Percentiles rank a stretch among this genome's conserved stretches.
Conservation (phyloP, 805 yeast species). For the Wickerhamomyces queroliae region DNA sequence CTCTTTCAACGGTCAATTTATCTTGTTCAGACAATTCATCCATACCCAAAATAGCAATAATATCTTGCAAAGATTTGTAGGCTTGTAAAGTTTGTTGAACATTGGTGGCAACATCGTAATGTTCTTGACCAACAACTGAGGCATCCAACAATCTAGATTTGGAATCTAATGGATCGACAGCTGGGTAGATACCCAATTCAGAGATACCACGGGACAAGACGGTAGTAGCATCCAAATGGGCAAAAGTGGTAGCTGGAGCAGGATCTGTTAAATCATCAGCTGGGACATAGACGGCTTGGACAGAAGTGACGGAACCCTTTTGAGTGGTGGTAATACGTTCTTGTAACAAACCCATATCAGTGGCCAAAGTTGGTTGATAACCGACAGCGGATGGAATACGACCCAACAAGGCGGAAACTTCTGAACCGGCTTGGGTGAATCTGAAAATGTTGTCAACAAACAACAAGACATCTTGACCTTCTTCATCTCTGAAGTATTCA, state of each 20-base stretch:
- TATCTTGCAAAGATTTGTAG: constrained; percentile 99
- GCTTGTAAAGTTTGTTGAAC: constrained; percentile 99
- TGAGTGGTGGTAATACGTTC: constrained; percentile 99
- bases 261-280: constrained; percentile 99
- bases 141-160: constrained; percentile 98
- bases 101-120: constrained; percentile 88
- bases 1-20: constrained; percentile 99
- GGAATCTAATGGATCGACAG: constrained; percentile 99
- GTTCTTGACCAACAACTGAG: constrained; percentile 97
- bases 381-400: constrained; percentile 99
- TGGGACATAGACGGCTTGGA: constrained; percentile 99
- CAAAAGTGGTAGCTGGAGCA: constrained; percentile 99
- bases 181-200: constrained; percentile 99
- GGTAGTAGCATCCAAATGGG: constrained; percentile 99
- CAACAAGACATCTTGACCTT: constrained; percentile 99
- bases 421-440: constrained; percentile 99
- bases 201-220: constrained; percentile 99
- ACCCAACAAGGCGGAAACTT: constrained; percentile 98
- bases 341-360: constrained; percentile 99
- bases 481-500: constrained; percentile 99
- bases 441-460: constrained; percentile 99
- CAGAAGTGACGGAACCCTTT: constrained; percentile 99
- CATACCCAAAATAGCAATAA: constrained; percentile 99
- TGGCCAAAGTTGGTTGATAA: constrained; percentile 99
- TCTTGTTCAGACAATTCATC: constrained; percentile 99